These are phyloP conservation scores for Cladosporium halotolerans DNA, from an alignment of 2,329 filamentous ascomycete species.

Conservation along the genomic window DNA sequence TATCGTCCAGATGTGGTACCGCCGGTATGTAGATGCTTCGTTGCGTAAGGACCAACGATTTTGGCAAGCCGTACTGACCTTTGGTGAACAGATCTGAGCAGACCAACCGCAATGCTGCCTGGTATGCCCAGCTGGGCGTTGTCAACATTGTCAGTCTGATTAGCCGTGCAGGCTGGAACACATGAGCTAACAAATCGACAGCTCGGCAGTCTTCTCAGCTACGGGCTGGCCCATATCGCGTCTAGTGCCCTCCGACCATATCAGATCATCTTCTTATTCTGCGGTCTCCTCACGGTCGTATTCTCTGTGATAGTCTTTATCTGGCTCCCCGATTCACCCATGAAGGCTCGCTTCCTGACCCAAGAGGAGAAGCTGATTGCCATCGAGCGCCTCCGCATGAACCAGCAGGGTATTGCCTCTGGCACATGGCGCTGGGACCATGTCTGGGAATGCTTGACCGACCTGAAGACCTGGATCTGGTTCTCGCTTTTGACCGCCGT, in stretches of 20 bases:
- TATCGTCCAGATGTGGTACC: constrained; percentile 25
- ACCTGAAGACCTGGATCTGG: constrained; percentile 58
- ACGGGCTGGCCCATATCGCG: constrained; percentile 23
- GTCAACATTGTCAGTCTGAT: constrained; percentile 19
- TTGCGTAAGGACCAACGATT: too few species aligned
- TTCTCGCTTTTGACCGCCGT: constrained; percentile 41
- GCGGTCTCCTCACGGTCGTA: constrained; percentile 39
- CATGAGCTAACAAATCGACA: constrained; percentile 3
- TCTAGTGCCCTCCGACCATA: constrained; percentile 16
- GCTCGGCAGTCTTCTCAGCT: constrained; percentile 25
- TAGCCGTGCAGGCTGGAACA: not conserved
- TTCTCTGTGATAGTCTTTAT: constrained; percentile 48
- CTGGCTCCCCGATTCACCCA: constrained; percentile 59
- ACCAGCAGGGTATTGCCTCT: constrained; percentile 37
- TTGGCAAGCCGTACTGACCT: too few species aligned
- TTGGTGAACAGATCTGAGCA: constrained; percentile 15
- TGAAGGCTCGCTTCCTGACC: constrained; percentile 52
- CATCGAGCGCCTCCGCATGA: constrained; percentile 46
- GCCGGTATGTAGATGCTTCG: constrained; percentile 9
- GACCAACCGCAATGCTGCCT: constrained; percentile 25
- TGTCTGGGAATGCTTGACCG: constrained; percentile 48
- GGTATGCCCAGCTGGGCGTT: constrained; percentile 27
- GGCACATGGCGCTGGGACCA: constrained; percentile 48
- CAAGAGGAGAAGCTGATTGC: constrained; percentile 53
- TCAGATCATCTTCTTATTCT: constrained; percentile 26